phyloP scores from a whole-genome alignment of 257 asterid genomes.

The Buddleja alternifolia region DNA sequence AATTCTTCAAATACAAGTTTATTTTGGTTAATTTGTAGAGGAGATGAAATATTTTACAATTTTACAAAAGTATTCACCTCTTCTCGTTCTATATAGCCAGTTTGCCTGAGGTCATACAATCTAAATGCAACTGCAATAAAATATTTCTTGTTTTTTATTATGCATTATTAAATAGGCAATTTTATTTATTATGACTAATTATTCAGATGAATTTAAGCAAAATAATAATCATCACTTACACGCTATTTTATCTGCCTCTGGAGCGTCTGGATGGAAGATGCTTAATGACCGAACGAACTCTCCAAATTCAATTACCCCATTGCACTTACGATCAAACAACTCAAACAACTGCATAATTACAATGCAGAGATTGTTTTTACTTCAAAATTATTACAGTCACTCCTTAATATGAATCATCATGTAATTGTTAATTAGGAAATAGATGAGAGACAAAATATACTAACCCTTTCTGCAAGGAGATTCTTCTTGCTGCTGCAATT shows the following conservation, averaged over 20 bases:
- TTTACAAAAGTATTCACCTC: slow-evolving; percentile 47
- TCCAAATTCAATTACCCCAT: slow-evolving; percentile 78
- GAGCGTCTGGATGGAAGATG: slow-evolving; percentile 64
- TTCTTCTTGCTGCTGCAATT: slow-evolving; percentile 53
- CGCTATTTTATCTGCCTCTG: slow-evolving; percentile 49
- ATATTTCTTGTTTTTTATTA: not conserved
- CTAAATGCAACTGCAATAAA: slow-evolving; percentile 68
- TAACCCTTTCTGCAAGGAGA: slow-evolving; percentile 75
- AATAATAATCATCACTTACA: slow-evolving; percentile 38
- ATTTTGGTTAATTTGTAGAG: not conserved
- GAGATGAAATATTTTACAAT: not conserved
- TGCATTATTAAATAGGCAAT: no score
- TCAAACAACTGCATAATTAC: slow-evolving; percentile 59
- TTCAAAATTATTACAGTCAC: no score
- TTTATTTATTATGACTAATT: no score
- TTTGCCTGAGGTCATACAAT: slow-evolving; percentile 58
- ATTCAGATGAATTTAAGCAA: not conserved
- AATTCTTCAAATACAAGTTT: not conserved
- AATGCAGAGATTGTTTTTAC: not conserved
- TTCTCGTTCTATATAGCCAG: slow-evolving; percentile 68
- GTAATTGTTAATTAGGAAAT: slow-evolving; percentile 14
- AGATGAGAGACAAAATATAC: slow-evolving; percentile 24
- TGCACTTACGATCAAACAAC: slow-evolving; percentile 65
- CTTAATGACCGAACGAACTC: slow-evolving; percentile 74
- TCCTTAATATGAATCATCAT: no score